Evolutionary conservation across 2,329 filamentous ascomycete species (phyloP), one percentile per base, ranked within the genome.

Genomic region (Arthrobotrys conoides): DNA sequence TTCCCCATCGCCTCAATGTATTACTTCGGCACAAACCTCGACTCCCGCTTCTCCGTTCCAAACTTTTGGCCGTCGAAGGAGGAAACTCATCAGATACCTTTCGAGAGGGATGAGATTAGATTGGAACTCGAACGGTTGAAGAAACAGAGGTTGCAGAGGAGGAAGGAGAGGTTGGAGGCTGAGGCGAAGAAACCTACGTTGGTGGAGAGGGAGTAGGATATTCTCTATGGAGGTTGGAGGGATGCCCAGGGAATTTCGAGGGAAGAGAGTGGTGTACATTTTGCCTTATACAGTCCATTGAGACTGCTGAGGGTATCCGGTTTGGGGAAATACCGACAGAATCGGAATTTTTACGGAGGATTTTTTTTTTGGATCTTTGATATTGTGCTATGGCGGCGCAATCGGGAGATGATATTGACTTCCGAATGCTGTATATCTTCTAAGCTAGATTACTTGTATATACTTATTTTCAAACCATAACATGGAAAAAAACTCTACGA

Each of bases 1-100:
- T 99, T 99, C 86, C 96, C 96, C 18, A 98, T 99, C 83, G 94
- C 93, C 82, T 94, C 96, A 88, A 99, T 99, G 96, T 98, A 96
- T 88, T 99, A 99, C 87, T 99, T 98, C 85, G 96, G 96, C 84
- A 97, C 94, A 71, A 99, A 99, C 85, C 93, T 99, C 84, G 96
- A 99, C 86, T 89, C 91, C 81, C 91, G 93, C 80, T 99, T 99
- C 87, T 87, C 89, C 59, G 93, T 98, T 0, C 91, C 92, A 22
- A 92, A 92, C 73, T 99, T 99, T 88, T 99, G 96, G 96, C 96
- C 96, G 30, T 93, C 91, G 83, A 87, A 90, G 3, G 91, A 92
- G 80, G 88, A 94, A 83, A 91, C 91, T 77, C 91, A 96, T 85
- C 89, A 88, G 83, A 89, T 96, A 55, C 93, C 93, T 0, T 89